Conservation (phyloP, 2,329 filamentous ascomycete species). For the Fusarium papillatum region DNA sequence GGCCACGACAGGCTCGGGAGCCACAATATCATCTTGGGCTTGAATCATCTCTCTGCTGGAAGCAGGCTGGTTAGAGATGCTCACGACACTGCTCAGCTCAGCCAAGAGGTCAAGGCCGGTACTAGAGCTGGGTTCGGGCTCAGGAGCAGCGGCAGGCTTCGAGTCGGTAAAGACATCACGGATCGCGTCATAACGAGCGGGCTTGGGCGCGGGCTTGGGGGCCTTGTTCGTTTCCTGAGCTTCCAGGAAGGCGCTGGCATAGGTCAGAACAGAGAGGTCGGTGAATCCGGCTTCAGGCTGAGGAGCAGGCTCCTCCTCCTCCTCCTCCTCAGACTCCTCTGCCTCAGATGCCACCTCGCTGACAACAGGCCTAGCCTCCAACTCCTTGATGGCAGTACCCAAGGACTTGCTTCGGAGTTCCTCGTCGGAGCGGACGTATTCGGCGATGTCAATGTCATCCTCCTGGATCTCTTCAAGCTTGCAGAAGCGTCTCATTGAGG, state of each 20-base stretch:
- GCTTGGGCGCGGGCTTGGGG: slow-evolving; percentile 45
- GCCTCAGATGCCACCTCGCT: slow-evolving; percentile 44
- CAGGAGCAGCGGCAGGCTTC: slow-evolving; percentile 47
- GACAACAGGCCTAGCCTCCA: slow-evolving; percentile 46
- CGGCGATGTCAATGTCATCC: slow-evolving; percentile 50
- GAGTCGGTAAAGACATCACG: slow-evolving; percentile 57
- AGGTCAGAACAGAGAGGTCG: slow-evolving; percentile 47
- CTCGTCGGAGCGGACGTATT: slow-evolving; percentile 50
- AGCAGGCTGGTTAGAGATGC: slow-evolving; percentile 39
- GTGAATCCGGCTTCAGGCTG: slow-evolving; percentile 45
- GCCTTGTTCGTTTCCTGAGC: slow-evolving; percentile 45
- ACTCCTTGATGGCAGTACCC: slow-evolving; percentile 51
- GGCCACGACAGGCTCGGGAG: slow-evolving; percentile 9
- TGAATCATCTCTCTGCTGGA: slow-evolving; percentile 8
- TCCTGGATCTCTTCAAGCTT: slow-evolving; percentile 49
- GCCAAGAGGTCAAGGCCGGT: slow-evolving; percentile 51
- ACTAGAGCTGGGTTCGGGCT: slow-evolving; percentile 38
- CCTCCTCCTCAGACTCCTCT: slow-evolving; percentile 42
- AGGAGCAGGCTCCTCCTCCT: slow-evolving; percentile 38
- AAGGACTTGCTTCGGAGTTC: slow-evolving; percentile 51
- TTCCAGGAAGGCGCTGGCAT: slow-evolving; percentile 48
- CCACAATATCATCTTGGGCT: slow-evolving; percentile 7
- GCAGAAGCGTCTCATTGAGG: slow-evolving; percentile 54
- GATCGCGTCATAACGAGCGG: slow-evolving; percentile 53
- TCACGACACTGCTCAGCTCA: slow-evolving; percentile 50